Evolutionary conservation across 352 stramenopile species (phyloP), one percentile per base, ranked within the genome.

Genomic region (Phytophthora kernoviae): DNA sequence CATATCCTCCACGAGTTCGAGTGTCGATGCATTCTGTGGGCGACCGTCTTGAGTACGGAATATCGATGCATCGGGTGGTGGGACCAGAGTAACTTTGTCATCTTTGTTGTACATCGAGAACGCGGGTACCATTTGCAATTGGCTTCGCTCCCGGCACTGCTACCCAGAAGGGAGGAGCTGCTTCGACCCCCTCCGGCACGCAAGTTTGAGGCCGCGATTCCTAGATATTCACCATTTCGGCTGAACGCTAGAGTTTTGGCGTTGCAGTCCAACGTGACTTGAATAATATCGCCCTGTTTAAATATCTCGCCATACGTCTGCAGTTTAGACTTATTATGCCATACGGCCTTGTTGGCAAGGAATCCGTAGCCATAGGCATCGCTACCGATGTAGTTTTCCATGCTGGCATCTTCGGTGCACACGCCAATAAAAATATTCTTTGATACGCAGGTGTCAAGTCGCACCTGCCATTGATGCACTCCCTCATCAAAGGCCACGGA

Each of bases 361-460:
- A 95, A 97, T 3, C 88, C 91, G 68, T 94, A 97, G n/a, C 91
- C 90, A 36, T 75, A 87, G 0, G 70, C 74, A 40, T 97, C 91
- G 54, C 82, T 96, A 15, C 91, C 91, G 26, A 97, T 75, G 56
- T 97, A 97, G 58, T 97, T 97, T 17, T 96, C 85, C 32, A 96
- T 68, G 12, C 59, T 83, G 5, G 82, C 85, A 8, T 94, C 70
- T 2, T 54, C 65, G 0, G 78, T 91, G 30, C 81, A 87, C 10
- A 97, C 74, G 2, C 91, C 91, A 20, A 97, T 90, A 53, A 97
- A 97, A 21, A 97, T 95, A 54, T 97, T 97, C 58, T 97, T 97
- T 7, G 82, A 95, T 21, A 94, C 79, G 42, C 88, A 97, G 42
- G 77, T 80, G 54, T 97, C 87, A 33, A 97, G 83, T 34, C 81